Base-by-base conservation (phyloP, 805 yeast genomes). In the Ogataea naganishii region DNA sequence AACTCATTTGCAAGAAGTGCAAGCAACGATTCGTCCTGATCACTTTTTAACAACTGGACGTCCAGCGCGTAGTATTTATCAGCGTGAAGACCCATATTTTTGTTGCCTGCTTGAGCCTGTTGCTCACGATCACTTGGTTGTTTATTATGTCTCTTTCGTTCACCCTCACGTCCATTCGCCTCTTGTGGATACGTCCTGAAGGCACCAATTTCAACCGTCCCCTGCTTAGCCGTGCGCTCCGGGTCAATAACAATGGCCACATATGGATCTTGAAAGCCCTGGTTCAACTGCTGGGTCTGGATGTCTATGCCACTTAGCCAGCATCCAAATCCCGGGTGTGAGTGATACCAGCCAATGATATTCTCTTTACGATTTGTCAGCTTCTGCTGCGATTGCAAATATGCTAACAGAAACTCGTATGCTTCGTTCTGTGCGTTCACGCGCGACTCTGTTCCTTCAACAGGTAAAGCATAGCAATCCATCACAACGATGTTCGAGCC, bases 291-390 rank as follows among this genome's bases (percentile, higher is more conserved):
- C 50, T 89, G 97, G 1, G 97, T 89, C 26, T 82, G 77, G 20
- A 92, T 94, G 55, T 89, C 97, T 23, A 89, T 85, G 4, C 92
- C 94, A 32, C 92, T 78, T 25, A 89, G 56, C 96, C 96, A 89
- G 52, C 96, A 88, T 12, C 96, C 96, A 53, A 86, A 89, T 0
- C 96, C 95, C 0, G 98, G 98, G 53, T 89, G 98, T 5, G 89
- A 85, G 54, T 66, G 97, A 56, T 92, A 89, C 98, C 98, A 89
- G 7, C 98, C 98, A 11, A 92, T 83, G 14, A 89, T 80, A 41
- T 81, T 70, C 38, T 81, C 79, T n/a, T 49, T 36, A n/a, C 70
- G 53, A 18, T 38, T 36, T 1, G 72, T 72, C 13, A 66, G 58
- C 16, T 59, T 53, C 46, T 71, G 70, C 37, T 72, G 51, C 24